Evolutionary conservation across 495 filamentous ascomycete species (phyloP).

Genomic region (Mytilinidion resinicola): DNA sequence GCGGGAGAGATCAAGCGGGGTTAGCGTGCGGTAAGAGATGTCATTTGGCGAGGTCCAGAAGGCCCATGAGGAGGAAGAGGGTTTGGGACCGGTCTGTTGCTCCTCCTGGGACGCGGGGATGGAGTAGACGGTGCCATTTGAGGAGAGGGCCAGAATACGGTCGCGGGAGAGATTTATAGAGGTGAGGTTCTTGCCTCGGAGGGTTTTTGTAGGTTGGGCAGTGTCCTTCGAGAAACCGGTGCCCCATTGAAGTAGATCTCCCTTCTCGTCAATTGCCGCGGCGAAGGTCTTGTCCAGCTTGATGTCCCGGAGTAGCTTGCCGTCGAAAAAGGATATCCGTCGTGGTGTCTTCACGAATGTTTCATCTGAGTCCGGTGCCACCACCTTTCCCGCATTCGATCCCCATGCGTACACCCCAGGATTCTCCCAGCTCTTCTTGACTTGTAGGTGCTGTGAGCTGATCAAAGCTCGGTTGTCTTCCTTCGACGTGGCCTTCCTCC

Average conservation of each 20-base stretch:
- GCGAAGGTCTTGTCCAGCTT: slow-evolving; percentile 79
- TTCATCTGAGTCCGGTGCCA: slow-evolving; percentile 76
- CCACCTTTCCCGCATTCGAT: slow-evolving; percentile 76
- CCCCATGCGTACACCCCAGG: slow-evolving; percentile 94
- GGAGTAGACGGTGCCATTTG: slow-evolving; percentile 77
- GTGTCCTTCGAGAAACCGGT: slow-evolving; percentile 57
- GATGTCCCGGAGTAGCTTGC: slow-evolving; percentile 75
- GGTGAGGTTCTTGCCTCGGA: slow-evolving; percentile 73
- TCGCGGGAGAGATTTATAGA: slow-evolving; percentile 70
- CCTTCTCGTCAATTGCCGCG: slow-evolving; percentile 82
- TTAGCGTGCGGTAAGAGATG: slow-evolving; percentile 64
- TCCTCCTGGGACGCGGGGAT: slow-evolving; percentile 68
- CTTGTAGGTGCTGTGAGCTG: slow-evolving; percentile 73
- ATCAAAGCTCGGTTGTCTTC: slow-evolving; percentile 67
- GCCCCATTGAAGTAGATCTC: slow-evolving; percentile 91
- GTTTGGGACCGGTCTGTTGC: slow-evolving; percentile 58
- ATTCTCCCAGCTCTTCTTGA: slow-evolving; percentile 80
- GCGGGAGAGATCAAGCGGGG: slow-evolving; percentile 59
- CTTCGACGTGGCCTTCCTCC: slow-evolving; percentile 44
- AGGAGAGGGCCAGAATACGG: slow-evolving; percentile 72
- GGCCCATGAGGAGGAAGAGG: slow-evolving; percentile 63
- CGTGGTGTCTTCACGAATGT: slow-evolving; percentile 69
- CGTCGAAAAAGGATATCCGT: slow-evolving; percentile 76
- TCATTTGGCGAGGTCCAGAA: slow-evolving; percentile 56
- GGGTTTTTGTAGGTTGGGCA: slow-evolving; percentile 57